These are phyloP conservation scores for Trichophyton schoenleinii DNA, from an alignment of 2,329 filamentous ascomycete genomes.

Conservation along the genomic window DNA sequence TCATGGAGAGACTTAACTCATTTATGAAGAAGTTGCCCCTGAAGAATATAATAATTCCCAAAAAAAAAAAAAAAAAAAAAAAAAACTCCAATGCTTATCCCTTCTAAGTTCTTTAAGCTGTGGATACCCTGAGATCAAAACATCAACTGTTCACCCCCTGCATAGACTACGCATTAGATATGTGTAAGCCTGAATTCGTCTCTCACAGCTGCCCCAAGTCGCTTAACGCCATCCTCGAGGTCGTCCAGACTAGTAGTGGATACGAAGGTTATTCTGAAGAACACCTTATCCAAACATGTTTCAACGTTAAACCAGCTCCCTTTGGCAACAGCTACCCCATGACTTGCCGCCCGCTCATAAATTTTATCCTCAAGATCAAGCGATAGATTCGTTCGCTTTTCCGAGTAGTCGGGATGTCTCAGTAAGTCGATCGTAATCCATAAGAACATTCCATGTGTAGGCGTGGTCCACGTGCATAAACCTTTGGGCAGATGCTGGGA, in stretches of 20 bases:
- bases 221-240: not conserved
- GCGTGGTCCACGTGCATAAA: constrained; percentile 16
- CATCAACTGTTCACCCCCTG: not conserved
- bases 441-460: constrained; percentile 19
- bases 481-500: constrained; percentile 16
- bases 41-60: too few species aligned
- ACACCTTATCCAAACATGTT: not conserved
- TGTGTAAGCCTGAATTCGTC: not conserved
- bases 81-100: too few species aligned
- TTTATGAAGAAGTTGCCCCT: too few species aligned
- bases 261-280: not conserved
- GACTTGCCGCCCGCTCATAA: not conserved
- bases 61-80: too few species aligned
- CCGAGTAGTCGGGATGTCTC: not conserved
- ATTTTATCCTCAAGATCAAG: not conserved
- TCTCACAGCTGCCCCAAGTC: not conserved
- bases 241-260: not conserved
- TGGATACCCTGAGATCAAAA: too few species aligned
- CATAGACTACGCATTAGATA: not conserved
- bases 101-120: too few species aligned
- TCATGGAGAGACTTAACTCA: too few species aligned
- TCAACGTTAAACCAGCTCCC: constrained; percentile 1
- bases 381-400: not conserved
- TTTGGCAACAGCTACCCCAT: not conserved
- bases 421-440: not conserved